Conservation (phyloP, 176 grass and related monocot genomes). For the Carex parvula region DNA sequence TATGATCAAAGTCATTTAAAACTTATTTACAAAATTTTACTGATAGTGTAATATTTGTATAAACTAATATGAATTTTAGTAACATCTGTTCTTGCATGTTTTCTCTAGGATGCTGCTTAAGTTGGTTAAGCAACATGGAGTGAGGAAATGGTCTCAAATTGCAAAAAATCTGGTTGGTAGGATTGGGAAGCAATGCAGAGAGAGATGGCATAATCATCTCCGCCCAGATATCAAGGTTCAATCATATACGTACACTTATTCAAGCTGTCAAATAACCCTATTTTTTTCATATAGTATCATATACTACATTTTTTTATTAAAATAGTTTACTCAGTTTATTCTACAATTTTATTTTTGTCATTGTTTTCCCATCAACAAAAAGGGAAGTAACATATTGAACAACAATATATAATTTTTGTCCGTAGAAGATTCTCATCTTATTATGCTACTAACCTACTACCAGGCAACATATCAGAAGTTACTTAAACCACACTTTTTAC, state of each 20-base stretch:
- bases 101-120: constrained; percentile 37
- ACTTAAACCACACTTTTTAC: neutral
- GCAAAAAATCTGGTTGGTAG: constrained; percentile 46
- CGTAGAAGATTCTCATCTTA: neutral
- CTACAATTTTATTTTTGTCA: neutral
- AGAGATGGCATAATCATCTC: constrained; percentile 79
- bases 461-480: neutral
- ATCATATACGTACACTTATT: neutral
- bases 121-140: constrained; percentile 47
- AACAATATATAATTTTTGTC: neutral
- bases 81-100: neutral
- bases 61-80: neutral
- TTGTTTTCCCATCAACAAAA: neutral
- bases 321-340: neutral
- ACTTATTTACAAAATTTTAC: neutral
- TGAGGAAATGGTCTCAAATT: constrained; percentile 58
- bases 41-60: neutral
- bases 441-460: neutral
- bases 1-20: neutral
- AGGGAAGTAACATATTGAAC: neutral
- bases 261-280: neutral
- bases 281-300: neutral
- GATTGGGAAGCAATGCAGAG: constrained; percentile 79
- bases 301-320: neutral
- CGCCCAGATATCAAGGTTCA: constrained; percentile 63